Evolutionary conservation across 352 stramenopile species (phyloP), one percentile per base, ranked within the genome.

Genomic region (Pythium sp.): DNA sequence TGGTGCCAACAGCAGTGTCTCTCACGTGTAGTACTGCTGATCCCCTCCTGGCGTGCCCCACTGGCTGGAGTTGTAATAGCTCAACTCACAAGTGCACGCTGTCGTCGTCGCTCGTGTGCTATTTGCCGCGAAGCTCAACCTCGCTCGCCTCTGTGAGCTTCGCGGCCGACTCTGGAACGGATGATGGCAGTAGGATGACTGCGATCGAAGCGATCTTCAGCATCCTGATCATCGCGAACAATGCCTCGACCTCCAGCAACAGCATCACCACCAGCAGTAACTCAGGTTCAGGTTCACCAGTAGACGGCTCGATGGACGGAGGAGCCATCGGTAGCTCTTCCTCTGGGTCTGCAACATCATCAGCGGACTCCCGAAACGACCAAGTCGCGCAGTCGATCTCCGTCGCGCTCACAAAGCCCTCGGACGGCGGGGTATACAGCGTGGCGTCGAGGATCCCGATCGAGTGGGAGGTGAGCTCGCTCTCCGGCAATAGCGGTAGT

Each of bases 371-470:
- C 15, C 1, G 51, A 55, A 18, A 26, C 59, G 15, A 36, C 28
- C 15, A 20, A 7, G 9, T 15, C 22, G 15, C 34, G 4, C 55
- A 60, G n/a, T 56, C 70, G 41, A 61, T 81, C 36, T 71, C 72
- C 53, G 63, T 89, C 28, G 58, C 73, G 36, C 63, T 89, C 28
- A 78, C 69, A 2, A 64, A 84, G 68, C 81, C 81, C 20, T 63
- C 66, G 4, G 75, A 84, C 38, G 75, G 75, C 20, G 73, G 64
- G 20, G 74, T 88, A 6, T 86, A 85, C 70, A 76, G 51, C 14
- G 58, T 89, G 18, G 72, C 76, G n/a, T 78, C 74, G 2, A 74
- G 63, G 4, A 72, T 89, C 26, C 68, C 74, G 0, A 62, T 89
- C 56, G 72, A 78, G 38, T 89, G 81, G 81, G 59, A 71, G n/a